phyloP scores from a whole-genome alignment of 2,329 filamentous ascomycete species.

The Paecilomyces sp. region DNA sequence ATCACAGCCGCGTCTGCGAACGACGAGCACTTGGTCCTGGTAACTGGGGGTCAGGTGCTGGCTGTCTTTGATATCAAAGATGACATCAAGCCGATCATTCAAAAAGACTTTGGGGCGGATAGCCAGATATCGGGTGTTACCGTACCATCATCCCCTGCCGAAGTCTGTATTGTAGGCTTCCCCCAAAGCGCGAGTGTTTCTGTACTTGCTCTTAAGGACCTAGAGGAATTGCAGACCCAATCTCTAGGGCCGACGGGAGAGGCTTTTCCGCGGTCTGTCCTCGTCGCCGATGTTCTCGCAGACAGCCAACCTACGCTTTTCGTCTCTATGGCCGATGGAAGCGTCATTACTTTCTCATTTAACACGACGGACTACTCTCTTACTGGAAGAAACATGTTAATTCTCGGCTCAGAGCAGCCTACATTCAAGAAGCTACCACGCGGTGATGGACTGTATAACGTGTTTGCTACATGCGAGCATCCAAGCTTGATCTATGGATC shows the following conservation, averaged over 20 bases:
- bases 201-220: constrained; percentile 60
- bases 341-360: constrained; percentile 76
- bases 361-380: constrained; percentile 56
- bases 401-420: constrained; percentile 79
- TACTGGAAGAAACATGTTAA: constrained; percentile 68
- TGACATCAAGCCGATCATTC: constrained; percentile 50
- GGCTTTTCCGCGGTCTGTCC: constrained; percentile 75
- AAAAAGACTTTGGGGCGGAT: constrained; percentile 55
- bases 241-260: constrained; percentile 58
- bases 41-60: constrained; percentile 66
- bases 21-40: constrained; percentile 61
- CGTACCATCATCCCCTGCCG: constrained; percentile 55
- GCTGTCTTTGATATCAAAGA: constrained; percentile 59
- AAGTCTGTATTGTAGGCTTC: constrained; percentile 74
- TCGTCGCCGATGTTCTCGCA: constrained; percentile 66
- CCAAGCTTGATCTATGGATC: constrained; percentile 87
- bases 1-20: constrained; percentile 79
- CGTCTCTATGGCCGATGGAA: constrained; percentile 86
- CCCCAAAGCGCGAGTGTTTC: constrained; percentile 78
- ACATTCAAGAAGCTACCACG: constrained; percentile 71
- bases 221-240: constrained; percentile 61
- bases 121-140: constrained; percentile 84
- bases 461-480: constrained; percentile 92
- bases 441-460: constrained; percentile 59
- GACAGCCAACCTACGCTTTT: constrained; percentile 69